phyloP scores from a whole-genome alignment of 2,329 filamentous ascomycete species.

The Ophioceras dolichostomum region DNA sequence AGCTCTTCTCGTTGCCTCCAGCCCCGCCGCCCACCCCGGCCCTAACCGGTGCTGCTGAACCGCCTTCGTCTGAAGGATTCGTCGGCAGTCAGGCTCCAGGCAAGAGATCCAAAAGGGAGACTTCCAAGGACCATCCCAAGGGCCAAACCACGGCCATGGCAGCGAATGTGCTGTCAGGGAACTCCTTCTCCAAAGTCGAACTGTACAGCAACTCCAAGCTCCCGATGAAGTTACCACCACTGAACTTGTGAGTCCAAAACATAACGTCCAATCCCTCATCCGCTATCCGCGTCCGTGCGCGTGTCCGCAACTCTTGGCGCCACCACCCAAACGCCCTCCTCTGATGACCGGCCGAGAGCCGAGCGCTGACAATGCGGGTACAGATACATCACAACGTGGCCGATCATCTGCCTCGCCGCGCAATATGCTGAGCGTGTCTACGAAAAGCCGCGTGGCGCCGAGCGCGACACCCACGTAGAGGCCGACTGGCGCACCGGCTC shows the following conservation, averaged over 20 bases:
- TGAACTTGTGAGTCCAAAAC: conserved; percentile 56
- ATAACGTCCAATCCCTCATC: too few species aligned
- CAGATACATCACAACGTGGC: conserved; percentile 64
- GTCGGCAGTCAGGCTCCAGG: neutral
- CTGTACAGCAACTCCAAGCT: conserved; percentile 67
- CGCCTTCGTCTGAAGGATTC: neutral
- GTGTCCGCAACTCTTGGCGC: too few species aligned
- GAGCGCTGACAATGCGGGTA: neutral
- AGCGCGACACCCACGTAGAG: conserved; percentile 56
- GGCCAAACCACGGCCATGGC: conserved; percentile 21
- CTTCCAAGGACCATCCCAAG: conserved; percentile 20
- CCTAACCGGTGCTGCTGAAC: too few species aligned
- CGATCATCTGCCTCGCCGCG: conserved; percentile 65
- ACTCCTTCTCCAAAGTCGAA: conserved; percentile 65
- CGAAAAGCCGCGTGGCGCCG: conserved; percentile 45
- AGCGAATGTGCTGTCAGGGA: conserved; percentile 28
- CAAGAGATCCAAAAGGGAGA: conserved; percentile 14
- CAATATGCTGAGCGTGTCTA: conserved; percentile 70
- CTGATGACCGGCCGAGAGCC: too few species aligned
- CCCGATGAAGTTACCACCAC: conserved; percentile 51
- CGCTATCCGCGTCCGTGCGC: too few species aligned
- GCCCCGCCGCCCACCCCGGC: too few species aligned
- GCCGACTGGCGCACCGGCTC: conserved; percentile 64
- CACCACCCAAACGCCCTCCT: too few species aligned
- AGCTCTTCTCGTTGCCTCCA: conserved; percentile 25